Evolutionary conservation across 1,284 basidiomycete genomes (phyloP), one percentile per base, ranked within the genome.

Genomic region (Papiliotrema flavescens): DNA sequence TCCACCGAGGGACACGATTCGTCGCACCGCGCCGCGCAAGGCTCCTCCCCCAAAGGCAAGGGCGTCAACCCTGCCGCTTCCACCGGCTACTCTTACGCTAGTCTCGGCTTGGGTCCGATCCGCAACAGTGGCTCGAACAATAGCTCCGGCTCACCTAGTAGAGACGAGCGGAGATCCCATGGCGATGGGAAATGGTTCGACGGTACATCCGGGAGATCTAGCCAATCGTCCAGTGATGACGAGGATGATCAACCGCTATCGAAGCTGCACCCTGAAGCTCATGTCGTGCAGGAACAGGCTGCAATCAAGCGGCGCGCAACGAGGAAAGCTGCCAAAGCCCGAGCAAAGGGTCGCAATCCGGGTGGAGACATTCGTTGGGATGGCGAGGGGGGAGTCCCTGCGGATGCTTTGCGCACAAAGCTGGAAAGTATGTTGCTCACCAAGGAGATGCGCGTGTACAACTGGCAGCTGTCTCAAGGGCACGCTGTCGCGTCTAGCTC

Each of bases 361-460:
- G 65, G 66, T 15, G 67, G 64, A 11, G 63, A 59, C 20, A 53
- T 52, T 3, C 55, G 58, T 2, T 76, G 74, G 74, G 63, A 72
- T 51, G 74, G 73, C 6, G 72, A 76, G 55, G 71, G 71, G 19
- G 74, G 73, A 42, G 63, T 75, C 19, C 71, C 69, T 0, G 67
- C 73, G 1, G 62, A 66, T 34, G 47, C 66, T 3, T 57, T 76
- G 1, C 48, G 49, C 0, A 51, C 49, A 3, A 66, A 62, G 42
- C 56, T 75, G 17, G 65, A 73, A 41, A 54, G 46, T 7, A 61
- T 71, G 2, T 11, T 59, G n/a, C 39, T 56, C 19, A 41, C 15
- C 23, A 23, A 51, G 37, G 47, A 49, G 15, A 37, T 32, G 36
- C 15, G 51, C 19, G 17, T 24, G 11, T 47, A 39, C 36, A 48